A percentile compares a stretch with the other conserved stretches of the same genome.
Evolutionary conservation across 176 grass and related monocot genomes (phyloP).

Genomic region (Eremochloa ophiuroides): DNA sequence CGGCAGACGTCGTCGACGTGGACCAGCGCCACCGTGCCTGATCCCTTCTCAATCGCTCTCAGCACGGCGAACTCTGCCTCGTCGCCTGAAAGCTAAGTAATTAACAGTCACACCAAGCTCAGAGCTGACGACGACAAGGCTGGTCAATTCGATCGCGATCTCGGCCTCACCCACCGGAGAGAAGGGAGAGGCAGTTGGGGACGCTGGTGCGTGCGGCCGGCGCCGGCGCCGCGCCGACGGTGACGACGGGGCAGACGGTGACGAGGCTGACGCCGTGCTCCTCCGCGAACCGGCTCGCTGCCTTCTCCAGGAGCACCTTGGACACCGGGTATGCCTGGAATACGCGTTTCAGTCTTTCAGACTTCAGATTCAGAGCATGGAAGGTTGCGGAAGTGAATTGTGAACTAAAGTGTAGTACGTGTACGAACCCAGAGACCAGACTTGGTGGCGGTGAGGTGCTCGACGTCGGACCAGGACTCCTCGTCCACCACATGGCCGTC

Average conservation of each 20-base stretch:
- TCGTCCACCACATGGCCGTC: background rate
- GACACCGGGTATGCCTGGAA: background rate
- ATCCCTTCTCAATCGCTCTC: background rate
- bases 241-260: conserved; percentile 29
- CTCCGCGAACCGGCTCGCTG: conserved; percentile 31
- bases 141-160: background rate
- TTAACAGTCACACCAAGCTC: background rate
- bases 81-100: conserved; percentile 39
- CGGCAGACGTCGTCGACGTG: conserved; percentile 66
- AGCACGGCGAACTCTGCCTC: conserved; percentile 19
- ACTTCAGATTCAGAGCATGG: background rate
- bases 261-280: conserved; percentile 56
- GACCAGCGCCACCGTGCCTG: background rate
- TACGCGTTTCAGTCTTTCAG: background rate
- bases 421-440: background rate
- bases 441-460: background rate
- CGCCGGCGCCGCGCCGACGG: conserved; percentile 25
- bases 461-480: background rate
- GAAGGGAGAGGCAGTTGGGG: conserved; percentile 24
- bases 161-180: conserved; percentile 56
- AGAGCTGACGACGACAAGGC: background rate
- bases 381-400: background rate
- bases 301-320: conserved; percentile 38
- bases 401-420: no score
- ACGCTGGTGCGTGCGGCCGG: background rate